These are phyloP conservation scores for Graphilbum ipis-grandicollis DNA, from an alignment of 2,329 filamentous ascomycete genomes.

Conservation along the genomic window DNA sequence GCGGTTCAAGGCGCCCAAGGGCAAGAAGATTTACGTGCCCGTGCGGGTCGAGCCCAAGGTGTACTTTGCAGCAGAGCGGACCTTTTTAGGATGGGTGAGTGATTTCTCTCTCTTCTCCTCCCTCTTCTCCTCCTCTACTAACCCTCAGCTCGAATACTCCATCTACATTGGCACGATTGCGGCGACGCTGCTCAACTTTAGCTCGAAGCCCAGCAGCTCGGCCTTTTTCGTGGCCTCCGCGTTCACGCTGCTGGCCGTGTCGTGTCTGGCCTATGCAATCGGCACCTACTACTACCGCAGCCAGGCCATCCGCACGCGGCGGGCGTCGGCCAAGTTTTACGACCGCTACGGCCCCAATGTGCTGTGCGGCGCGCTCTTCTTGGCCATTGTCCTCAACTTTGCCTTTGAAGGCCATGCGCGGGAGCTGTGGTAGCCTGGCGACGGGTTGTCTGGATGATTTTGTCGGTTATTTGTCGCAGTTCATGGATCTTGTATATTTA, in stretches of 20 bases:
- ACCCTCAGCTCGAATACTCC: conserved; percentile 66
- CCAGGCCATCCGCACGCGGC: conserved; percentile 63
- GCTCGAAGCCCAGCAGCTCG: conserved; percentile 33
- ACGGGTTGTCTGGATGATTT: not conserved
- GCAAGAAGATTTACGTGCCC: conserved; percentile 89
- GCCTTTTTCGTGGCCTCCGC: conserved; percentile 54
- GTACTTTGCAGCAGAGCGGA: conserved; percentile 89
- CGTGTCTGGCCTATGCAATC: conserved; percentile 68
- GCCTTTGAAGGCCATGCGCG: conserved; percentile 53
- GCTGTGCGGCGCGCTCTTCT: conserved; percentile 56
- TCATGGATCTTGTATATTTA: too few species aligned
- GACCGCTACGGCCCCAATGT: conserved; percentile 72
- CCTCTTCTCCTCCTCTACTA: not conserved
- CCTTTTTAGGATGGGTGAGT: conserved; percentile 81
- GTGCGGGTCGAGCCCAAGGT: conserved; percentile 95
- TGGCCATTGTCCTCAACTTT: conserved; percentile 66
- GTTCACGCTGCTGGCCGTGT: conserved; percentile 68
- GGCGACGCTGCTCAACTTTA: conserved; percentile 69
- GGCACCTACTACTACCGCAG: conserved; percentile 79
- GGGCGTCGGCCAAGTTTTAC: conserved; percentile 69
- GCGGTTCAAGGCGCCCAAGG: conserved; percentile 56
- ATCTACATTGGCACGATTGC: conserved; percentile 86
- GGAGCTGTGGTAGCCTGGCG: conserved; percentile 25
- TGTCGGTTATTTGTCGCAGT: too few species aligned
- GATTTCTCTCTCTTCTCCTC: not conserved